These are phyloP conservation scores for Aegilops sharonensis DNA, from an alignment of 176 grass and related monocot species.

Conservation along the genomic window DNA sequence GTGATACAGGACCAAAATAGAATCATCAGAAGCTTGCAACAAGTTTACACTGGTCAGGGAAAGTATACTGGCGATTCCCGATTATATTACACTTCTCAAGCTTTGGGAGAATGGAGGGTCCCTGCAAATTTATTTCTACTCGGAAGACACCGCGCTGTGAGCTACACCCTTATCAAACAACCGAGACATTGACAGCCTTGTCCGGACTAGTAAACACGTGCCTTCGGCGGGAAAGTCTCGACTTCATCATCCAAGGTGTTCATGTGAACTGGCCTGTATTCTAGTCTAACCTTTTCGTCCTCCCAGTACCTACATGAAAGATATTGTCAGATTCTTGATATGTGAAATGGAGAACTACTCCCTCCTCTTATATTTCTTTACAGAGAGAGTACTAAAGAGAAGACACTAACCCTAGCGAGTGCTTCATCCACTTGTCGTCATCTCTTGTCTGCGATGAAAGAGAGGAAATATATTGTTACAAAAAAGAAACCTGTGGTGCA, in stretches of 20 bases:
- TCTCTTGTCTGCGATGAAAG: conserved; percentile 66
- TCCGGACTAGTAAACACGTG: conserved; percentile 58
- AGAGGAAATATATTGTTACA: neutral
- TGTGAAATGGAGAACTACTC: neutral
- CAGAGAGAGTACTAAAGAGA: neutral
- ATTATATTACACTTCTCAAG: neutral
- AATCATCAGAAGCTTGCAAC: neutral
- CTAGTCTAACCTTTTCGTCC: conserved; percentile 64
- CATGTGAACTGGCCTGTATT: conserved; percentile 73
- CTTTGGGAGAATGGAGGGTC: neutral
- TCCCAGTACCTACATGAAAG: conserved; percentile 59
- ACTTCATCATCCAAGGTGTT: conserved; percentile 70
- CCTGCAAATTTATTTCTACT: conserved; percentile 26
- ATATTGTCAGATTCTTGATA: neutral
- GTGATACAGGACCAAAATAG: neutral
- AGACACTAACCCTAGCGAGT: conserved; percentile 65
- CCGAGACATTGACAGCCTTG: neutral
- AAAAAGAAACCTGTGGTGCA: neutral
- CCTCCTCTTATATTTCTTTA: too few species aligned
- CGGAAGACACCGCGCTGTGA: neutral
- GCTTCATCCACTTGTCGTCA: conserved; percentile 73
- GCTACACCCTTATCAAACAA: conserved; percentile 5
- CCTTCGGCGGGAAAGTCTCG: conserved; percentile 65
- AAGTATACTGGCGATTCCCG: neutral
- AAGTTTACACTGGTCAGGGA: neutral